Percentiles rank a stretch among this genome's conserved stretches.
phyloP scores from a whole-genome alignment of 148 eudicot genomes.

The Pharnaceum exiguum region DNA sequence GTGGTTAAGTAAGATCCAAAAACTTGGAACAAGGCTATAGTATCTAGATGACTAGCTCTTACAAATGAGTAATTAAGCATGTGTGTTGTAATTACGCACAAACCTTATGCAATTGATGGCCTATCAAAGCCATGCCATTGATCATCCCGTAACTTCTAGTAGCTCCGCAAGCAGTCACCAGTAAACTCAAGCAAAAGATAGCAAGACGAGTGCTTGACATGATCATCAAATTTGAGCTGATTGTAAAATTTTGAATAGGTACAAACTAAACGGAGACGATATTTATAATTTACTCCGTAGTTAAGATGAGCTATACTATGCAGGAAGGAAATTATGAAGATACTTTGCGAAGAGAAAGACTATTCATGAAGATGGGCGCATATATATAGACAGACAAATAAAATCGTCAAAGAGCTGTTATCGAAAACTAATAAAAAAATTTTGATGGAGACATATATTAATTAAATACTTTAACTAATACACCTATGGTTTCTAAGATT shows the following conservation, averaged over 20 bases:
- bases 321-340: neutral
- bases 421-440: neutral
- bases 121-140: neutral
- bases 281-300: too few species aligned
- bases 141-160: constrained; percentile 10
- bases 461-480: too few species aligned
- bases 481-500: constrained; percentile 3
- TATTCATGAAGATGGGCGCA: neutral
- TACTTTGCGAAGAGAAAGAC: neutral
- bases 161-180: constrained; percentile 12
- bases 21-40: too few species aligned
- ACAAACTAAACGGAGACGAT: too few species aligned
- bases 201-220: neutral
- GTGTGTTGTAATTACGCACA: neutral
- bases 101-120: constrained; percentile 15
- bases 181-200: neutral
- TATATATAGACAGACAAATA: neutral
- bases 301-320: neutral
- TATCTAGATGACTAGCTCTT: too few species aligned
- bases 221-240: too few species aligned
- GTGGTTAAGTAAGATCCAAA: too few species aligned
- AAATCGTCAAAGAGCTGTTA: neutral
- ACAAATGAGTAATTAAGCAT: too few species aligned
- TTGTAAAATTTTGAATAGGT: too few species aligned
- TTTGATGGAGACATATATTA: too few species aligned